A percentile compares a stretch with the other conserved stretches of the same genome.
These are phyloP conservation scores for Rhytidiadelphus loreus DNA, from an alignment of 225 moss, liverwort and hornwort genomes.

Conservation along the genomic window DNA sequence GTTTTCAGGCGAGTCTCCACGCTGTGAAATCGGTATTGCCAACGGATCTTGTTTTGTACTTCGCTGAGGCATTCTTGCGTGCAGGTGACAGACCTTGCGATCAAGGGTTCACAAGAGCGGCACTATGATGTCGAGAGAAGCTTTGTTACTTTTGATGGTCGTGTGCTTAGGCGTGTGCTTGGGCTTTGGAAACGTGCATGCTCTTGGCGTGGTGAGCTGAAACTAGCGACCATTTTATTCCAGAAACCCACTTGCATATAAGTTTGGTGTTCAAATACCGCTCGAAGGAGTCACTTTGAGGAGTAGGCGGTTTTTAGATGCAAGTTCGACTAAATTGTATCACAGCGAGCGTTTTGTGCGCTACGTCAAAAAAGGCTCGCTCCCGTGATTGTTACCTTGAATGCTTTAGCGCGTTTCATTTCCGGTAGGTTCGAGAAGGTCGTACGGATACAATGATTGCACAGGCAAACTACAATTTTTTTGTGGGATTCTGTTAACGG, in stretches of 20 bases:
- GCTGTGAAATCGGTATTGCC: neutral
- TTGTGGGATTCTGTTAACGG: neutral
- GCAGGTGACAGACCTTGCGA: slow-evolving; percentile 1
- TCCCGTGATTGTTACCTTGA: neutral
- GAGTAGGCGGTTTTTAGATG: neutral
- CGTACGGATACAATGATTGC: neutral
- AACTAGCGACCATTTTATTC: neutral
- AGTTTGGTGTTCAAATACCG: neutral
- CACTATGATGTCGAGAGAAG: slow-evolving; percentile 6
- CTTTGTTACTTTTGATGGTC: neutral
- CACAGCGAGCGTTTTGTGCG: neutral
- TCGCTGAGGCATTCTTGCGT: neutral
- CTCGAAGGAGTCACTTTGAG: neutral
- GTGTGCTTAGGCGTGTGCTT: slow-evolving; percentile 6
- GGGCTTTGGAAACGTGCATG: slow-evolving; percentile 3
- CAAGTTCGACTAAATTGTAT: neutral
- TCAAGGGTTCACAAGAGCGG: neutral
- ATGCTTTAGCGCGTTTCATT: neutral
- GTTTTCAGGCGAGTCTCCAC: neutral
- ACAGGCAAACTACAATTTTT: neutral
- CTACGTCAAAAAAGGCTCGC: neutral
- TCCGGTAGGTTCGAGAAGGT: neutral
- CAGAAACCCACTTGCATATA: neutral
- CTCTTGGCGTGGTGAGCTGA: slow-evolving; percentile 39
- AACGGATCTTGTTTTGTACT: neutral